A percentile compares a stretch with the other conserved stretches of the same genome.
Conservation (phyloP, 1,284 basidiomycete genomes). For the Apiotrichum domesticum region DNA sequence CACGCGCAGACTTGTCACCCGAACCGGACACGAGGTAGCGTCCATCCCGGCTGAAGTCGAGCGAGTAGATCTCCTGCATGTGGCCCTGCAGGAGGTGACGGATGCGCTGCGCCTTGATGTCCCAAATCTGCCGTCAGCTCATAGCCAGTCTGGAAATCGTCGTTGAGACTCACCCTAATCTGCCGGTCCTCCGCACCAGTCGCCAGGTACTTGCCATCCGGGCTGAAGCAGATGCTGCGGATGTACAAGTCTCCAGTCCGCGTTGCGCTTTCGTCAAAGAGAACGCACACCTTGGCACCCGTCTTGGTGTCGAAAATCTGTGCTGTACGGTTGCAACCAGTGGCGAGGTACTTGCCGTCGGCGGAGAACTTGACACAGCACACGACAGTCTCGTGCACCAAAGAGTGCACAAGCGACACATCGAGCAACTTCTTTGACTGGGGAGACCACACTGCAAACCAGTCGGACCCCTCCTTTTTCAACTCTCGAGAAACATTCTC, state of each 20-base stretch:
- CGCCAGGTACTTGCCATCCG: slow-evolving; percentile 70
- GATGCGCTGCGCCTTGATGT: slow-evolving; percentile 67
- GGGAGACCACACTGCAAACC: slow-evolving; percentile 92
- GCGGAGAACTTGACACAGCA: slow-evolving; percentile 87
- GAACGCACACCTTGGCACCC: slow-evolving; percentile 67
- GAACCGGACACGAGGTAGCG: slow-evolving; percentile 79
- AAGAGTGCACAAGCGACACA: slow-evolving; percentile 80
- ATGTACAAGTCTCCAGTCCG: slow-evolving; percentile 71
- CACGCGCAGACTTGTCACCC: slow-evolving; percentile 79
- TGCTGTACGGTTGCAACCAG: slow-evolving; percentile 82
- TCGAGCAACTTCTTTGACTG: slow-evolving; percentile 74
- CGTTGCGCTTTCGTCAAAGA: slow-evolving; percentile 61
- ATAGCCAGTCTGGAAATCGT: not conserved
- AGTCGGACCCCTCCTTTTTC: slow-evolving; percentile 80
- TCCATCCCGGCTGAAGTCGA: slow-evolving; percentile 78
- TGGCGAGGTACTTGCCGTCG: slow-evolving; percentile 80
- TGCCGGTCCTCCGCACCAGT: slow-evolving; percentile 79
- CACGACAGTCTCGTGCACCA: slow-evolving; percentile 92
- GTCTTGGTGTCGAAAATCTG: slow-evolving; percentile 87
- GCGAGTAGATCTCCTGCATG: slow-evolving; percentile 82
- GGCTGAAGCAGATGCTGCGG: slow-evolving; percentile 74
- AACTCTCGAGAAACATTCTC: slow-evolving; percentile 52
- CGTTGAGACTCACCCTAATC: slow-evolving; percentile 57
- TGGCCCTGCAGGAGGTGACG: slow-evolving; percentile 73
- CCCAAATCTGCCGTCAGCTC: slow-evolving; percentile 63